Evolutionary conservation across 2,329 filamentous ascomycete genomes (phyloP), one percentile per base, ranked within the genome.

Genomic region (Magnaporthiopsis poae): DNA sequence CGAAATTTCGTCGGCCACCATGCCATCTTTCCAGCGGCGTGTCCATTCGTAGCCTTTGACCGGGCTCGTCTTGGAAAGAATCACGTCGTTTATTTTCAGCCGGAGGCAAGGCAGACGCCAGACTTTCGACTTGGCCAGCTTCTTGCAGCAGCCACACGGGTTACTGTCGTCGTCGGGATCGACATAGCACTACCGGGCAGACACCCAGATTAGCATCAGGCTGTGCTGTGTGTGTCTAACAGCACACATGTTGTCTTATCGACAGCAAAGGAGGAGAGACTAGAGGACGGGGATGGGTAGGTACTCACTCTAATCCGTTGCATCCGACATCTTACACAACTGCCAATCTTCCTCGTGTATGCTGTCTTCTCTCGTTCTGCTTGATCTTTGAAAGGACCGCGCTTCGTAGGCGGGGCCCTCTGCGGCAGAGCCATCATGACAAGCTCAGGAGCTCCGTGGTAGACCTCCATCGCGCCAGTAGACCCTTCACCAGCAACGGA

Each of bases 21-120:
- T 80, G 68, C 80, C 83, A 69, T 84, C 81, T 64, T 79, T 80
- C 85, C 85, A 88, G 60, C 85, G 79, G 29, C 78, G 78, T 2
- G 84, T 87, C 85, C 85, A 87, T 70, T 86, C 83, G 67, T 80
- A 80, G 0, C 84, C 84, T 63, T 83, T 81, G 31, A 86, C 84
- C 69, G 84, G 82, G 8, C 83, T 83, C 0, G 83, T 81, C 71
- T 87, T 87, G 73, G 83, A 86, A 11, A 87, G 77, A 64, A 78
- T 80, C 63, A 87, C 78, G 65, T 86, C 84, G 12, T 81, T 83
- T 68, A 88, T 83, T 71, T 86, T 87, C 73, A 84, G 84, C n/a
- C 85, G 80, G 65, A 86, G 76, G 70, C 85, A 88, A 11, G 83
- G 84, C 60, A 86, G 78, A 7, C 83, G 80, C 70, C 80, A 82